Evolutionary conservation across 805 yeast genomes (phyloP).

Genomic region (Jamesozyma rosinii): DNA sequence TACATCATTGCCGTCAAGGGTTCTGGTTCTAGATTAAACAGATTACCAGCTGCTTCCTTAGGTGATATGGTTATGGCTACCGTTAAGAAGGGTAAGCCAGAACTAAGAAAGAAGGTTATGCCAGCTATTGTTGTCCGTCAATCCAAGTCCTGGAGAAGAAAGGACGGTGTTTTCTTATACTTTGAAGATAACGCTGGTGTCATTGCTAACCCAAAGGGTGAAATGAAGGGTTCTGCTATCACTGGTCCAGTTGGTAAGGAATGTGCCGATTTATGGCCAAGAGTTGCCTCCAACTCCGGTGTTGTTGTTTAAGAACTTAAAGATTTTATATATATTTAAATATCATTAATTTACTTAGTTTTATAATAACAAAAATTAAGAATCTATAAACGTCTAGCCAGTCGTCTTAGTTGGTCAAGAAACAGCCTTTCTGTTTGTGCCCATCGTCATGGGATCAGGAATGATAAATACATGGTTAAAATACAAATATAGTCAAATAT

Average conservation of each 20-base stretch:
- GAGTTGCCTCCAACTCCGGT: slow-evolving; percentile 99
- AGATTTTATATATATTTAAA: slow-evolving; percentile 1
- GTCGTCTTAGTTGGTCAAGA: too few relatives aligned
- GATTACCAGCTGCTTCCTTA: slow-evolving; percentile 99
- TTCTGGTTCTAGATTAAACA: slow-evolving; percentile 98
- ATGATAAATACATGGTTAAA: too few relatives aligned
- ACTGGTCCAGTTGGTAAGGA: slow-evolving; percentile 99
- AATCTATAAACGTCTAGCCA: background rate
- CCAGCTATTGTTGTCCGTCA: slow-evolving; percentile 99
- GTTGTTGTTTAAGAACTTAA: slow-evolving; percentile 77
- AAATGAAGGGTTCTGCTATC: slow-evolving; percentile 99
- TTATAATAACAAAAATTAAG: slow-evolving; percentile 4
- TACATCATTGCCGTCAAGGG: slow-evolving; percentile 98
- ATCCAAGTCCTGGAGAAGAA: slow-evolving; percentile 99
- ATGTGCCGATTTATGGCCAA: slow-evolving; percentile 99
- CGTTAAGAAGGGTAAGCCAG: slow-evolving; percentile 99
- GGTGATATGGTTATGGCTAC: slow-evolving; percentile 99
- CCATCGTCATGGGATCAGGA: too few relatives aligned
- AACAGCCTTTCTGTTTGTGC: too few relatives aligned
- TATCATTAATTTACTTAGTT: slow-evolving; percentile 5
- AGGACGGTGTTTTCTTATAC: slow-evolving; percentile 98
- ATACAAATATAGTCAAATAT: too few relatives aligned
- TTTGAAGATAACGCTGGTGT: slow-evolving; percentile 99
- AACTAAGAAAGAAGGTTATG: slow-evolving; percentile 99
- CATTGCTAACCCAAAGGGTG: slow-evolving; percentile 99